Conservation (phyloP, 352 stramenopile genomes). For the Globisporangium spinosum region DNA sequence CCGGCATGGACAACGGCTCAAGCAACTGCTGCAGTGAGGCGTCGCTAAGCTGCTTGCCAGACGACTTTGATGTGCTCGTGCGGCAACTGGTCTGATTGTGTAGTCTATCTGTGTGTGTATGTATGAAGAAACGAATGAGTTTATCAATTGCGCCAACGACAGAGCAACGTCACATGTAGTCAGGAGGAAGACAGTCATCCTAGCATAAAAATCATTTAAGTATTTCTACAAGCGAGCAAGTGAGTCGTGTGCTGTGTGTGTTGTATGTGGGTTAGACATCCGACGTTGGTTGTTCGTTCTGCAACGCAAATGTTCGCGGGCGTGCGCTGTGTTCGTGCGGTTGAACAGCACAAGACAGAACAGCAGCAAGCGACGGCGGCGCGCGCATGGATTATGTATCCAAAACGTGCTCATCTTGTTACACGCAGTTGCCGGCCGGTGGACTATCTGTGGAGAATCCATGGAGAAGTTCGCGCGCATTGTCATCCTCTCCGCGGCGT, state of each 20-base stretch:
- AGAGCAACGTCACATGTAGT: background rate
- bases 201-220: background rate
- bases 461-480: background rate
- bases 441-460: background rate
- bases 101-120: background rate
- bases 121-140: background rate
- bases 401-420: background rate
- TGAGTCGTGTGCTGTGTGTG: background rate
- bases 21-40: background rate
- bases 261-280: background rate
- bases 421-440: background rate
- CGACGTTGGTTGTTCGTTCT: background rate
- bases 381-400: background rate
- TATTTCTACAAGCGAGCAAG: background rate
- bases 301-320: background rate
- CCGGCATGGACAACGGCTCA: background rate
- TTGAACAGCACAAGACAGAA: background rate
- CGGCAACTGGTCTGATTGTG: slow-evolving; percentile 2
- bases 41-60: background rate
- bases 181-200: background rate
- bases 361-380: background rate
- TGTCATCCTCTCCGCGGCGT: background rate
- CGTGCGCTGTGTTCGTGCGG: background rate
- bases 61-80: slow-evolving; percentile 14
- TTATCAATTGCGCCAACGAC: background rate